phyloP scores from a whole-genome alignment of 2,329 filamentous ascomycete species.

The Lecanicillium sp. region DNA sequence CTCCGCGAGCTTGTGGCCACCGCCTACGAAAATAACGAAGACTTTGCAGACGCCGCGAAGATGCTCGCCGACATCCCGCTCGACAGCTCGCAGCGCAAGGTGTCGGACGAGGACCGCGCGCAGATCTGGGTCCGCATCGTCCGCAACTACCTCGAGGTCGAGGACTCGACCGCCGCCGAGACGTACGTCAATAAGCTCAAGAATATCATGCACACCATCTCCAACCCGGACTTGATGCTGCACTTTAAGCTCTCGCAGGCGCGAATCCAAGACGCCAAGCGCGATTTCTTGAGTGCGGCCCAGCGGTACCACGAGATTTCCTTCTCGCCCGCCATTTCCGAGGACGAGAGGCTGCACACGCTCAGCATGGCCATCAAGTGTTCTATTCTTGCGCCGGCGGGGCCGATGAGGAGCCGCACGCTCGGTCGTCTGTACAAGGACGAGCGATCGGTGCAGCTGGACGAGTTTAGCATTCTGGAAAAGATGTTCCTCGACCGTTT shows the following conservation, averaged over 20 bases:
- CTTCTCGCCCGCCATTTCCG: conserved; percentile 68
- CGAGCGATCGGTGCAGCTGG: conserved; percentile 66
- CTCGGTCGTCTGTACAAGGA: conserved; percentile 89
- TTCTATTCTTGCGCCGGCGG: conserved; percentile 85
- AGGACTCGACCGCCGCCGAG: conserved; percentile 80
- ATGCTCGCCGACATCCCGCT: conserved; percentile 77
- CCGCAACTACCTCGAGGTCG: conserved; percentile 87
- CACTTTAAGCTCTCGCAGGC: conserved; percentile 90
- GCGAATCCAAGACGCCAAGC: conserved; percentile 83
- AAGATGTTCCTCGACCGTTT: conserved; percentile 96
- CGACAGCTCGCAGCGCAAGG: conserved; percentile 78
- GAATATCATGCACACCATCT: conserved; percentile 75
- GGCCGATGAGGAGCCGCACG: conserved; percentile 71
- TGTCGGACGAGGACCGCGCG: conserved; percentile 76
- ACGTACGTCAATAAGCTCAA: conserved; percentile 91
- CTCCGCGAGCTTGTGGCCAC: conserved; percentile 76
- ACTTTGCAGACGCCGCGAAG: conserved; percentile 71
- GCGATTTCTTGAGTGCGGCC: conserved; percentile 81
- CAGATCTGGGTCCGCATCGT: conserved; percentile 89
- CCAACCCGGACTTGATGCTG: conserved; percentile 65
- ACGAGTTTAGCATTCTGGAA: conserved; percentile 83
- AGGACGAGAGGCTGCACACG: conserved; percentile 77
- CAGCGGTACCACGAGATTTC: conserved; percentile 84
- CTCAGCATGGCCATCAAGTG: conserved; percentile 85
- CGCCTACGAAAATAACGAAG: conserved; percentile 74